phyloP scores from a whole-genome alignment of 2,329 filamentous ascomycete genomes.

The Trichoderma pleuroti region DNA sequence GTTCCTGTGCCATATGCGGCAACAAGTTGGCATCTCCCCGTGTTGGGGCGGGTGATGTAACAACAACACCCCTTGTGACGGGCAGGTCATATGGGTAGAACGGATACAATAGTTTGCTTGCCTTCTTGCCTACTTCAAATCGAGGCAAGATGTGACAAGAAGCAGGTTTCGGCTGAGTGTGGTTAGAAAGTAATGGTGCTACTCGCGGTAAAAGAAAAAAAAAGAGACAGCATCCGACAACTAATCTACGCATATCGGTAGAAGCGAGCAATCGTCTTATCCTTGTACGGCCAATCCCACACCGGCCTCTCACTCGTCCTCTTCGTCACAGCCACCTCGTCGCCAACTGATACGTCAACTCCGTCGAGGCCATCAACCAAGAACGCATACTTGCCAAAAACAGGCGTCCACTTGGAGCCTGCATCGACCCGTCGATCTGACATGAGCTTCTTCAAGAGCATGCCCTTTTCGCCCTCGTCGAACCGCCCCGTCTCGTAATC shows the following conservation, averaged over 20 bases:
- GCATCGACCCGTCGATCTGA: slow-evolving; percentile 65
- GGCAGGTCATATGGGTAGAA: not conserved
- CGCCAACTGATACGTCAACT: slow-evolving; percentile 48
- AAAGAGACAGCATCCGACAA: not conserved
- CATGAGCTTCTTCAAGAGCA: slow-evolving; percentile 66
- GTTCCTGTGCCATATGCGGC: not conserved
- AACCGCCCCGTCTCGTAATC: slow-evolving; percentile 63
- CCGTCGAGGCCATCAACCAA: slow-evolving; percentile 33
- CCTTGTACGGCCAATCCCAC: slow-evolving; percentile 46
- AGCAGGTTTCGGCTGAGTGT: not conserved
- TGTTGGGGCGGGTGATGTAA: not conserved
- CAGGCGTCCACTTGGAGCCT: slow-evolving; percentile 64
- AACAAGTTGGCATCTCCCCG: not conserved
- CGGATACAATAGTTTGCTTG: not conserved
- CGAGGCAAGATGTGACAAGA: not conserved
- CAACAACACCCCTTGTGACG: not conserved
- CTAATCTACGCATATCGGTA: slow-evolving; percentile 10
- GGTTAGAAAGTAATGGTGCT: not conserved
- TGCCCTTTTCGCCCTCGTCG: slow-evolving; percentile 54
- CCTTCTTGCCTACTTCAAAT: not conserved
- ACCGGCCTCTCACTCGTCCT: slow-evolving; percentile 50
- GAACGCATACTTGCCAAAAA: slow-evolving; percentile 73
- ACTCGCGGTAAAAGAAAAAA: not conserved
- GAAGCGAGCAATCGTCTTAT: slow-evolving; percentile 6
- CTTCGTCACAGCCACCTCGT: slow-evolving; percentile 52